phyloP scores from a whole-genome alignment of 805 yeast species.

The Ogataea angusta region DNA sequence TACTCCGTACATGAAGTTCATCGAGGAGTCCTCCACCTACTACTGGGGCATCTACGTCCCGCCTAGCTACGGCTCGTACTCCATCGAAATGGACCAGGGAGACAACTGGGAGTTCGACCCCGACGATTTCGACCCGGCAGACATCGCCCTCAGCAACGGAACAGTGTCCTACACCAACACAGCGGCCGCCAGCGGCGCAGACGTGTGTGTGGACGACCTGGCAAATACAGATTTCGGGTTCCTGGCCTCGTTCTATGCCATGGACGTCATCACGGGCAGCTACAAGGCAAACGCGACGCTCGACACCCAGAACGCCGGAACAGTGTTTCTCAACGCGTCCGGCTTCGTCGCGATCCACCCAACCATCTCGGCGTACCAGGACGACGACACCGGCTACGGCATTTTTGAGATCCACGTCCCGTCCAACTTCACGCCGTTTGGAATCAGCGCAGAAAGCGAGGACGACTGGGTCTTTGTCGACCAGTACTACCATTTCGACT shows the following conservation, averaged over 20 bases:
- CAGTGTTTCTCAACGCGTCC: background rate
- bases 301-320: background rate
- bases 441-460: conserved; percentile 2
- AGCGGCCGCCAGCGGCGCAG: background rate
- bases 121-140: background rate
- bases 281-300: conserved; percentile 4
- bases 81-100: conserved; percentile 4
- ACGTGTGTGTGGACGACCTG: conserved; percentile 1
- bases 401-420: conserved; percentile 13
- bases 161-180: background rate
- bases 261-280: background rate
- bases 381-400: conserved; percentile 9
- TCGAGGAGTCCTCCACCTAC: background rate
- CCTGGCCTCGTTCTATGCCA: background rate
- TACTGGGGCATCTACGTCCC: conserved; percentile 11
- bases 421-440: conserved; percentile 12
- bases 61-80: conserved; percentile 6
- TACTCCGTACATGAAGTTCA: conserved; percentile 3
- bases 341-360: conserved; percentile 2
- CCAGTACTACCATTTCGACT: conserved; percentile 4
- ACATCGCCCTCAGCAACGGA: background rate
- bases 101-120: conserved; percentile 7
- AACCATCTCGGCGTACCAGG: conserved; percentile 5
- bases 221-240: background rate
- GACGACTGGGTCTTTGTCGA: conserved; percentile 7